Base-by-base conservation (phyloP, 768 basidiomycete genomes). In the Russula emetica region DNA sequence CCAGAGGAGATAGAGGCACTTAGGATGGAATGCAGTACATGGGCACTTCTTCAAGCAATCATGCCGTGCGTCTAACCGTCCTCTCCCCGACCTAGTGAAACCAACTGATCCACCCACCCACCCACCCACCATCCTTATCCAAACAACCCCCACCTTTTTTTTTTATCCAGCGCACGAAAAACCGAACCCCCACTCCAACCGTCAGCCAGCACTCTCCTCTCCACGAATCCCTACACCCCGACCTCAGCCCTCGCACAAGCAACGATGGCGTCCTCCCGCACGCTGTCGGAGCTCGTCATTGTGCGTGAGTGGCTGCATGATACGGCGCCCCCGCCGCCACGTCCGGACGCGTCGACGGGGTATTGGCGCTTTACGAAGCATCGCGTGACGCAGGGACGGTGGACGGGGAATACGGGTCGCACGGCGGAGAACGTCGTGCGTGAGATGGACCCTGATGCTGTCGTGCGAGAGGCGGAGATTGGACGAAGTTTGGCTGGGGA, bases 261-360 rank as follows among this genome's bases (percentile, higher is more conserved):
- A 3, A 83, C 91, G 56, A 81, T 94, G 79, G 75, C 82, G 54
- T 75, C 83, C 3, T 90, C 86, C 0, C 84, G 83, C 0, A 78
- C 87, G 2, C 83, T 93, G 40, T 75, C 82, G 0, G 92, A 92
- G 64, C 88, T 93, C 60, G 79, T 90, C 52, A 85, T 89, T 50
- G 85, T 93, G 9, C 84, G 89, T n/a, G 90, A 93, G 72, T 94
- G 92, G 92, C 79, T 93, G 1, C 89, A 92, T 66, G 88, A 91
- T 47, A 87, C 83, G 0, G 88, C 90, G 0, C 82, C 64, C 2
- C 64, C 64, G 20, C 59, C 64, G 4, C 64, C 64, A 22, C 64
- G 60, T 28, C 64, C 59, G 7, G 64, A 61, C 32, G 64, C 59
- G 32, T 65, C 64, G 50, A 65, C 59, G 13, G 64, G 64, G 16